A percentile compares a stretch with the other conserved stretches of the same genome.
Conservation (phyloP, 2,329 filamentous ascomycete species). For the Epichloe elymi region DNA sequence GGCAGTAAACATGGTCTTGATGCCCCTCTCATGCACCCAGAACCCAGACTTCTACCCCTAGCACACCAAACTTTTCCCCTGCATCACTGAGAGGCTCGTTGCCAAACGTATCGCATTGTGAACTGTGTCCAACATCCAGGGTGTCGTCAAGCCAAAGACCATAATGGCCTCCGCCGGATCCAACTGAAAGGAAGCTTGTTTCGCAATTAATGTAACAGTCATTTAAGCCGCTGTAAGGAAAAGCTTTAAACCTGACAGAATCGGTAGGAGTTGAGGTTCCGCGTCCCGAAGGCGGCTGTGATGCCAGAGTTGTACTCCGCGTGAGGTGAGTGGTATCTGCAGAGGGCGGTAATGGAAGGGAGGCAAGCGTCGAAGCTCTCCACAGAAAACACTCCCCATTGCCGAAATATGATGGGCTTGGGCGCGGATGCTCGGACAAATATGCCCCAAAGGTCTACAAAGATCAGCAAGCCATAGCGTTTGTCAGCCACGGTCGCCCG, state of each 20-base stretch:
- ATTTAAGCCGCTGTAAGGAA: slow-evolving; percentile 89
- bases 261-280: slow-evolving; percentile 35
- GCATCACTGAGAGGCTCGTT: slow-evolving; percentile 91
- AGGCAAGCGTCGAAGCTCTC: slow-evolving; percentile 44
- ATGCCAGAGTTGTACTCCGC: slow-evolving; percentile 26
- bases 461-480: background rate
- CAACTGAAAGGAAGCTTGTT: slow-evolving; percentile 68
- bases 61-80: slow-evolving; percentile 83
- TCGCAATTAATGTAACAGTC: slow-evolving; percentile 96
- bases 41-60: slow-evolving; percentile 90
- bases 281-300: slow-evolving; percentile 4
- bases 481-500: background rate
- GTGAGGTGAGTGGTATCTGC: slow-evolving; percentile 35
- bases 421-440: slow-evolving; percentile 76
- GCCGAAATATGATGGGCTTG: slow-evolving; percentile 76
- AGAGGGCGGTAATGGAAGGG: slow-evolving; percentile 37
- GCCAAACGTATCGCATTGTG: slow-evolving; percentile 78
- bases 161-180: slow-evolving; percentile 79
- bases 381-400: slow-evolving; percentile 85
- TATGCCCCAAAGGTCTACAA: slow-evolving; percentile 77
- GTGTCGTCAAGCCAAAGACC: slow-evolving; percentile 86
- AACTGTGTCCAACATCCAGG: slow-evolving; percentile 72
- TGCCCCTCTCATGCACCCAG: slow-evolving; percentile 41
- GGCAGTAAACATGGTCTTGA: background rate
- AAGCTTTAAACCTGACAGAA: slow-evolving; percentile 87